Percentiles rank a stretch among this genome's conserved stretches.
These are phyloP conservation scores for Mortierella sp. DNA, from an alignment of 371 early-diverging fungal genomes.

Conservation along the genomic window DNA sequence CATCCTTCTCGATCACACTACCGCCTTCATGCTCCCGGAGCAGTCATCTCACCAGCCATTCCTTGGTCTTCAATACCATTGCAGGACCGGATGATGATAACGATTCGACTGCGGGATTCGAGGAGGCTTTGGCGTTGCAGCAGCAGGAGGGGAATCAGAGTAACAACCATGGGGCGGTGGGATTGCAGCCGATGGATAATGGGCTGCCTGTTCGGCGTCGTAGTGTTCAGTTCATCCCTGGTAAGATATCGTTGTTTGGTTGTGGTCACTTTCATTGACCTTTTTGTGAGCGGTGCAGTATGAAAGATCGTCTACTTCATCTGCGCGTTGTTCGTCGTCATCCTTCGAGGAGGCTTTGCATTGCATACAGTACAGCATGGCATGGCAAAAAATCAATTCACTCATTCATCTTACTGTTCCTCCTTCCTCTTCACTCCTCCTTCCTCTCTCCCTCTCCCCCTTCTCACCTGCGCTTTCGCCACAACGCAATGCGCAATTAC, in stretches of 20 bases:
- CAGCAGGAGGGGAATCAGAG: neutral
- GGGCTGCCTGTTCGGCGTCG: constrained; percentile 21
- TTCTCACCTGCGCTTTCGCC: neutral
- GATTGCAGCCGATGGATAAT: constrained; percentile 7
- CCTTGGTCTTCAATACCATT: neutral
- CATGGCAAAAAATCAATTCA: neutral
- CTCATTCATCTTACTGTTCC: neutral
- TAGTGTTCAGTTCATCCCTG: constrained; percentile 45
- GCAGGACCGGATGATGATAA: neutral
- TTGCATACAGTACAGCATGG: no score
- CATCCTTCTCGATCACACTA: constrained; percentile 49
- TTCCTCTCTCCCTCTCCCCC: neutral
- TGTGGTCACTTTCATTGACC: neutral
- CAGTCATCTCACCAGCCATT: constrained; percentile 18
- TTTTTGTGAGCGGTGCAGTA: neutral
- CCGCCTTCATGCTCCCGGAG: constrained; percentile 40
- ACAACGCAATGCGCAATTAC: neutral
- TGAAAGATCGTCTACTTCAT: no score
- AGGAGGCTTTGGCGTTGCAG: constrained; percentile 19
- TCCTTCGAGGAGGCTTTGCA: neutral
- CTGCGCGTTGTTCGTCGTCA: neutral
- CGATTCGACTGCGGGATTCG: constrained; percentile 26
- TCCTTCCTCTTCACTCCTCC: neutral
- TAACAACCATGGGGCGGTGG: neutral
- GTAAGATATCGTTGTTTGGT: constrained; percentile 13